These are phyloP conservation scores for Escallonia herrerae DNA, from an alignment of 129 eudicot genomes.

Conservation along the genomic window DNA sequence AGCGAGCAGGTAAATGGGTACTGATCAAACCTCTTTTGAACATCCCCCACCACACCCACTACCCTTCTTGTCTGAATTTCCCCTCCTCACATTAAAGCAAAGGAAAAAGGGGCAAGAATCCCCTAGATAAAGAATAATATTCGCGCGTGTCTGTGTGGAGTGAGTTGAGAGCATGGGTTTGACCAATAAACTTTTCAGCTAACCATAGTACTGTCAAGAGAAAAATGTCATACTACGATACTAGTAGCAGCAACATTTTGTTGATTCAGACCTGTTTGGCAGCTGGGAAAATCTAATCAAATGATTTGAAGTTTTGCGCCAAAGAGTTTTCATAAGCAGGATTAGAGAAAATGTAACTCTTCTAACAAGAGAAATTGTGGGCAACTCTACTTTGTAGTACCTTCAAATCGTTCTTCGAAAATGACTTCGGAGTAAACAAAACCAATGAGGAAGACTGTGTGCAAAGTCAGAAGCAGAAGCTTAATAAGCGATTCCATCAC, in stretches of 20 bases:
- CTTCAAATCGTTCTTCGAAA: conserved; percentile 33
- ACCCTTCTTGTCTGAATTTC: too few relatives aligned
- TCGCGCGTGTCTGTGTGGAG: too few relatives aligned
- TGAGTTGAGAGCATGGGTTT: background rate
- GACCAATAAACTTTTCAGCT: too few relatives aligned
- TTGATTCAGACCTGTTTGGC: background rate
- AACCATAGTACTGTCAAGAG: too few relatives aligned
- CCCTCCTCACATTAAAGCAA: too few relatives aligned
- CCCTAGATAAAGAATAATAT: too few relatives aligned
- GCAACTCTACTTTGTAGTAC: background rate
- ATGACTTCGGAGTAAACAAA: conserved; percentile 15
- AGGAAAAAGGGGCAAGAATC: too few relatives aligned
- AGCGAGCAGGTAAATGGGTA: too few relatives aligned
- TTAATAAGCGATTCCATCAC: conserved; percentile 2
- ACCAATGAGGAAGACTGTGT: background rate
- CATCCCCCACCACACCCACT: too few relatives aligned
- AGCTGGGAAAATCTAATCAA: background rate
- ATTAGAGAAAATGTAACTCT: background rate
- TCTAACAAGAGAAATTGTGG: background rate
- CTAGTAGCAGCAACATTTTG: too few relatives aligned
- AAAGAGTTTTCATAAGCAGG: background rate
- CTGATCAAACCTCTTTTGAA: too few relatives aligned
- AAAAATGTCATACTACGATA: too few relatives aligned
- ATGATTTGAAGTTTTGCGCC: background rate
- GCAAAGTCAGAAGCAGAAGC: conserved; percentile 8